A percentile compares a stretch with the other conserved stretches of the same genome.
These are phyloP conservation scores for Candida tunisiensis DNA, from an alignment of 1,139 yeast species.

Conservation along the genomic window DNA sequence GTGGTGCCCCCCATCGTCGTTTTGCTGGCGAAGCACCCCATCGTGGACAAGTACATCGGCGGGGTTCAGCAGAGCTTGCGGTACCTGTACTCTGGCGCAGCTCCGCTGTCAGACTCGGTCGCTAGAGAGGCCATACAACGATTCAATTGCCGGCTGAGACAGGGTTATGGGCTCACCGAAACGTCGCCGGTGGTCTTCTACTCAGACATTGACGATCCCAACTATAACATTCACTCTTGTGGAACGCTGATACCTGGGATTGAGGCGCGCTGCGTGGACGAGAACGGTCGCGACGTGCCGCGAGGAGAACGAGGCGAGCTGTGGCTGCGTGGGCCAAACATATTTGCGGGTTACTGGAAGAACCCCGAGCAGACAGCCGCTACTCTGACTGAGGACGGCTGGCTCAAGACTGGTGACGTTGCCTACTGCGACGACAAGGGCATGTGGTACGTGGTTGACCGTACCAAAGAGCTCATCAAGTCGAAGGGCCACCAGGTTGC, in stretches of 20 bases:
- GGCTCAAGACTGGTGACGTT: constrained; percentile 72
- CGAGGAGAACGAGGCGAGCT: constrained; percentile 39
- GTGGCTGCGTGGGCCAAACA: constrained; percentile 53
- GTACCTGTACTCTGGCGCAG: constrained; percentile 22
- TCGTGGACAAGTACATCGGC: constrained; percentile 16
- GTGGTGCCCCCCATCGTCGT: constrained; percentile 24
- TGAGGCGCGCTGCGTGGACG: constrained; percentile 28
- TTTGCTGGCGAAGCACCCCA: constrained; percentile 20
- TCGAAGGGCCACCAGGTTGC: constrained; percentile 75
- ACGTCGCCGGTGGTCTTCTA: constrained; percentile 21
- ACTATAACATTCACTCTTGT: constrained; percentile 7
- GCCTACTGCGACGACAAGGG: constrained; percentile 38
- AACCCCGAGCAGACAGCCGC: constrained; percentile 35
- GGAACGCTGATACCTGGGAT: constrained; percentile 18
- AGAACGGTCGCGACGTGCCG: constrained; percentile 31
- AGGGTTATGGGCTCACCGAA: constrained; percentile 67
- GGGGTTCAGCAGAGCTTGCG: constrained; percentile 8
- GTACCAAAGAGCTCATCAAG: constrained; percentile 69
- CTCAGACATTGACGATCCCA: constrained; percentile 9
- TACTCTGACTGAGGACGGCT: constrained; percentile 42
- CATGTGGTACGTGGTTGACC: constrained; percentile 45
- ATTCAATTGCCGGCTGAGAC: constrained; percentile 15
- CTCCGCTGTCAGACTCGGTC: constrained; percentile 18
- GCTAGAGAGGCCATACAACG: constrained; percentile 11
- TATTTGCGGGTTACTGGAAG: constrained; percentile 43